phyloP scores from a whole-genome alignment of 495 filamentous ascomycete species.

The Cetradonia linearis region DNA sequence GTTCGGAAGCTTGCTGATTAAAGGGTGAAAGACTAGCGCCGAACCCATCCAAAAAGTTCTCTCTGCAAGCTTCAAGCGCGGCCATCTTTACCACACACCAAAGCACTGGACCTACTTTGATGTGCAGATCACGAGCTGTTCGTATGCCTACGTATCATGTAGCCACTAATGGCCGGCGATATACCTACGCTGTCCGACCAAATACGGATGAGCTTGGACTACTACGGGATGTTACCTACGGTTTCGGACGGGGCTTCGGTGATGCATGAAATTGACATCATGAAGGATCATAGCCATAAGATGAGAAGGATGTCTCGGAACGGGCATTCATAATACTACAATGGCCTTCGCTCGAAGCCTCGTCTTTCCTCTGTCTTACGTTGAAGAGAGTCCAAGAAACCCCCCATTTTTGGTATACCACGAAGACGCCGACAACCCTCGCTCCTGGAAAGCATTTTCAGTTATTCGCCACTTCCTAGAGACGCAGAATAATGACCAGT shows the following conservation, averaged over 20 bases:
- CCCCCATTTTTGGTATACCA: constrained; percentile 41
- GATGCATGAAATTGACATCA: neutral
- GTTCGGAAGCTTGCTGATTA: neutral
- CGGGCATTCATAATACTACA: neutral
- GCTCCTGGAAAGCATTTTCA: constrained; percentile 37
- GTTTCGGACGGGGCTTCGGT: neutral
- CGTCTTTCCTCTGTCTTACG: constrained; percentile 11
- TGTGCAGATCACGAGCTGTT: neutral
- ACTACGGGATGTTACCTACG: neutral
- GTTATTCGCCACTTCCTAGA: constrained; percentile 35
- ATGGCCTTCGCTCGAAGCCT: constrained; percentile 13
- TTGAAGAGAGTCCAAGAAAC: constrained; percentile 8
- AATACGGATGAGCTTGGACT: neutral
- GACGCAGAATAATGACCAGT: constrained; percentile 24
- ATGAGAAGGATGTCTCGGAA: constrained; percentile 1
- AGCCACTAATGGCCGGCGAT: neutral
- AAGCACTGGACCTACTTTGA: neutral
- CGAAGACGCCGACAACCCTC: constrained; percentile 32
- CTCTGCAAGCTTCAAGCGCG: neutral
- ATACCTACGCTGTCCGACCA: neutral
- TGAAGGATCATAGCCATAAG: constrained; percentile 2
- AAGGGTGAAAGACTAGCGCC: neutral
- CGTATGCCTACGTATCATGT: neutral
- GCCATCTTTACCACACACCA: neutral
- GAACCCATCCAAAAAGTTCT: neutral